These are phyloP conservation scores for Rhizophora mangle DNA, from an alignment of 345 rosid species.

Conservation along the genomic window DNA sequence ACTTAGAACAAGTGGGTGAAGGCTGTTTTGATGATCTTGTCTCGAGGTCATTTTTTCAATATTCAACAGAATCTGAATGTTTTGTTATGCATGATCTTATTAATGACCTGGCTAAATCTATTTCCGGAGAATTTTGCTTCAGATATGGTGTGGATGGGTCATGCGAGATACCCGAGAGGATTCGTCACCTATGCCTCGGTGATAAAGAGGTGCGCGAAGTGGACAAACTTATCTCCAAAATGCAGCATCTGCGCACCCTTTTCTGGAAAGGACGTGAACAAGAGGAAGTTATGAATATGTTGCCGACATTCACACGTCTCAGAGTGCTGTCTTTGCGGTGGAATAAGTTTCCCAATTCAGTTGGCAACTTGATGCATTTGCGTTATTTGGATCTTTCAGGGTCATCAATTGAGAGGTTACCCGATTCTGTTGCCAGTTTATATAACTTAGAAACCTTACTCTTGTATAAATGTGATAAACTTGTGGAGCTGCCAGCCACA, in stretches of 20 bases:
- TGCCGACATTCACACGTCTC: background rate
- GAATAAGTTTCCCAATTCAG: background rate
- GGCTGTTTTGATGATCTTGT: slow-evolving; percentile 16
- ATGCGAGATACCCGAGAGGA: background rate
- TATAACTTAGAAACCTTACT: background rate
- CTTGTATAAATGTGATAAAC: rapidly evolving
- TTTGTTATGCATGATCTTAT: slow-evolving; percentile 14
- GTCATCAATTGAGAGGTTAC: background rate
- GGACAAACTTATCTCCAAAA: no score
- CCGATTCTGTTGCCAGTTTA: background rate
- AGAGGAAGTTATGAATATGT: no score
- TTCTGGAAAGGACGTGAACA: background rate
- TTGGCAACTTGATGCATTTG: background rate
- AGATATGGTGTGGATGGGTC: background rate
- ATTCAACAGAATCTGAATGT: no score
- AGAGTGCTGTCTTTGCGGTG: background rate
- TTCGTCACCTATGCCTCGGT: background rate
- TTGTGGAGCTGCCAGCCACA: background rate
- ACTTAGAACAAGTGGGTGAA: slow-evolving; percentile 9
- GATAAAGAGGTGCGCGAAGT: no score
- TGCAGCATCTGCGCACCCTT: no score
- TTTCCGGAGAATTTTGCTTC: slow-evolving; percentile 17
- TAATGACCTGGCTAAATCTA: slow-evolving; percentile 14
- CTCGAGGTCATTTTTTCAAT: slow-evolving; percentile 12
- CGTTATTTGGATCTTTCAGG: background rate